These are phyloP conservation scores for Camelina laxa DNA, from an alignment of 345 rosid genomes.

Conservation along the genomic window DNA sequence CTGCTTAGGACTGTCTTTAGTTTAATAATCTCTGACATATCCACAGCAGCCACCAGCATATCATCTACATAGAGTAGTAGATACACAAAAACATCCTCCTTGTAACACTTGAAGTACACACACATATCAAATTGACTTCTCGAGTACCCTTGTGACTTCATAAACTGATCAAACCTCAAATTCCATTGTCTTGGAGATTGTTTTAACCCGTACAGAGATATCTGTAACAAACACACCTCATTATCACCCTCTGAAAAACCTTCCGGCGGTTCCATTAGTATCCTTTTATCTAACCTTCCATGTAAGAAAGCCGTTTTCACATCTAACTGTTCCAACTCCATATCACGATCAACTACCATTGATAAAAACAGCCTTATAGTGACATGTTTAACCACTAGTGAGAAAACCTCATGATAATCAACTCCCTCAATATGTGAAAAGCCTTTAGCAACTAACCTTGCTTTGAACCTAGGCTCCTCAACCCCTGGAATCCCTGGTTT, in stretches of 20 bases:
- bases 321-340: neutral
- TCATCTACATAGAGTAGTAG: too few relatives aligned
- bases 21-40: too few relatives aligned
- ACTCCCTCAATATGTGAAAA: neutral
- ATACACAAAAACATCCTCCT: too few relatives aligned
- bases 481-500: neutral
- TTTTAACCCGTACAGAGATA: neutral
- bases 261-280: neutral
- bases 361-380: neutral
- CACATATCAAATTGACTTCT: neutral
- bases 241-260: neutral
- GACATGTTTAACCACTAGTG: neutral
- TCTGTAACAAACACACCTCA: neutral
- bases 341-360: neutral
- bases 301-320: neutral
- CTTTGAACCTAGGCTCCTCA: neutral
- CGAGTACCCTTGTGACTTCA: neutral
- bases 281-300: neutral
- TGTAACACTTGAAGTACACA: neutral
- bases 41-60: too few relatives aligned
- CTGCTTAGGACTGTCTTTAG: too few relatives aligned
- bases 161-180: neutral
- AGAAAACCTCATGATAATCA: neutral
- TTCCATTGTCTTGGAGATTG: neutral
- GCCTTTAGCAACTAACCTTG: neutral